Evolutionary conservation across 169 alveolate species (phyloP).

Genomic region (Cryptosporidium sp.): DNA sequence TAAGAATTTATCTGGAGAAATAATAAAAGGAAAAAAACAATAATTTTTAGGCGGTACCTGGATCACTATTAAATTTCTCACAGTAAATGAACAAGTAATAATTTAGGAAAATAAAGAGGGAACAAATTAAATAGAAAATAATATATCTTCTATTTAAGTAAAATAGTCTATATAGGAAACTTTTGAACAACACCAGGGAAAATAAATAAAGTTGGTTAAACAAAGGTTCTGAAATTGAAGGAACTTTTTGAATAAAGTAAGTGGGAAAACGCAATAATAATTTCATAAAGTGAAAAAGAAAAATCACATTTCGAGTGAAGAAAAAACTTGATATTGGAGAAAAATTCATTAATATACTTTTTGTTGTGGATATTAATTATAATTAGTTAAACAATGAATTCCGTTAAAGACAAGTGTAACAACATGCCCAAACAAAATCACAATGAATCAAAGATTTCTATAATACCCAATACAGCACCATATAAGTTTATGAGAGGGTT

Average conservation of each 20-base stretch:
- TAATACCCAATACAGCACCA: conserved; percentile 51
- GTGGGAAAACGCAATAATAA: not conserved
- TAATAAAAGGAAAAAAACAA: not conserved
- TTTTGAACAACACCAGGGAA: not conserved
- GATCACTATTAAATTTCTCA: conserved; percentile 10
- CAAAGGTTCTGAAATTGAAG: not conserved
- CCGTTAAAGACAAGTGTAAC: not conserved
- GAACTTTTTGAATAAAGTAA: not conserved
- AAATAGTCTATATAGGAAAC: not conserved
- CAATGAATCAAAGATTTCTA: conserved; percentile 22
- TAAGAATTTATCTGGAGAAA: not conserved
- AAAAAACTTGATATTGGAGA: not conserved
- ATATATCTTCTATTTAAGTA: not conserved
- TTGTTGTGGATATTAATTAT: not conserved
- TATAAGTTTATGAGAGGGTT: conserved; percentile 64
- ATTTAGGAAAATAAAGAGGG: not conserved
- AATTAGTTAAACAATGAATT: not conserved
- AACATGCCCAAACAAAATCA: not conserved
- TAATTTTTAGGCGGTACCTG: conserved; percentile 23
- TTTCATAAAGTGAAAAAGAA: not conserved
- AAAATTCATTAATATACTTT: not conserved
- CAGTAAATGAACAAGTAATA: conserved; percentile 17
- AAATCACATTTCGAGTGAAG: not conserved
- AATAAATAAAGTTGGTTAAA: not conserved
- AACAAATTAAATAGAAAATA: not conserved